Evolutionary conservation across 768 basidiomycete species (phyloP), one percentile per base, ranked within the genome.

Genomic region (Termitomyces sp.): DNA sequence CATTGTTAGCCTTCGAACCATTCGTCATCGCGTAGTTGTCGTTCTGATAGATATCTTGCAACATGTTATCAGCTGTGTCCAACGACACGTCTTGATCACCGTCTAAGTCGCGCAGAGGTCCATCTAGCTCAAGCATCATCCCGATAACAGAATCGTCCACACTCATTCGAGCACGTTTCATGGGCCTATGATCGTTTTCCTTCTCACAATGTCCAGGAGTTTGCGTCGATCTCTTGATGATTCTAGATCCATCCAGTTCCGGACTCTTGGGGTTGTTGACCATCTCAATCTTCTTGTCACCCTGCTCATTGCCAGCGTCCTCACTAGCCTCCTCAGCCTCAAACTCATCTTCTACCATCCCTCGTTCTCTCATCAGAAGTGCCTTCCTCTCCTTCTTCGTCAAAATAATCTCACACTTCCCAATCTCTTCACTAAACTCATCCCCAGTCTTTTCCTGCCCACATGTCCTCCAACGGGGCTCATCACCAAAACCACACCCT

Each of bases 301-400:
- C 11, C 32, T 2, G 5, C 20, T 60, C 51, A 8, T 42, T 36
- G 49, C 65, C 36, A 61, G 42, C 63, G 6, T 56, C 50, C 51
- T 61, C 62, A 10, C 37, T 37, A 31, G 46, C 38, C 4, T 43
- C 32, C 29, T 14, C 34, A 38, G 34, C 54, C 12, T 54, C 50
- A 9, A 48, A 54, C 25, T 64, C 61, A 36, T 59, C 36, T 57
- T 68, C 47, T 60, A 62, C 34, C 12, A 46, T 32, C 29, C 62
- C 51, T 17, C 49, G 12, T 37, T 43, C 53, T 29, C 57, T 48
- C 10, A 17, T 66, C 57, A 31, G 55, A 14, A 70, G 63, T 7
- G 68, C 60, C 57, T 58, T 61, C 5, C 81, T 72, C 61, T 84
- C 82, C 29, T 70, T 71, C 45, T 77, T 73, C 20, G 79, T 80